Percentiles rank a stretch among this genome's conserved stretches.
phyloP scores from a whole-genome alignment of 2,329 filamentous ascomycete species.

The Aspergillus niger region DNA sequence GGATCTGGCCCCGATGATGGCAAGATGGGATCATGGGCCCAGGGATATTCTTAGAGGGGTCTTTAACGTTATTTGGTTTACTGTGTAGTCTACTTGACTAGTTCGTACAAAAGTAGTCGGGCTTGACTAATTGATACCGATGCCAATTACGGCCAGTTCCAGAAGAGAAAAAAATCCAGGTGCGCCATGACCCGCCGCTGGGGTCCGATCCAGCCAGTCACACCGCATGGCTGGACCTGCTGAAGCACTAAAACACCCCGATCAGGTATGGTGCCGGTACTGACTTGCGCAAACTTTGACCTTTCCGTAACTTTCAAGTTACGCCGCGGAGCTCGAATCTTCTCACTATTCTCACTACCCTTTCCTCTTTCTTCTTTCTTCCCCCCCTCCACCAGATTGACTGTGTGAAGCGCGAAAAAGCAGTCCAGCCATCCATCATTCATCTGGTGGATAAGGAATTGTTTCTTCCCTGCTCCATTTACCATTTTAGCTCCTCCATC shows the following conservation, averaged over 20 bases:
- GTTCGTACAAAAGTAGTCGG: background rate
- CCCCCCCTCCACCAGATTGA: background rate
- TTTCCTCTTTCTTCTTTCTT: conserved; percentile 10
- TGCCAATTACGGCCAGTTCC: background rate
- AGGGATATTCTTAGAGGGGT: background rate
- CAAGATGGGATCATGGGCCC: background rate
- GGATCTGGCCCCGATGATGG: background rate
- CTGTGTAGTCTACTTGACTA: background rate
- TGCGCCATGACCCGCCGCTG: conserved; percentile 18
- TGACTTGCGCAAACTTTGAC: conserved; percentile 19
- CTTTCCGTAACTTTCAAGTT: conserved; percentile 9
- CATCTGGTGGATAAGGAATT: background rate
- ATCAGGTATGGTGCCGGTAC: conserved; percentile 3
- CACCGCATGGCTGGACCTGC: background rate
- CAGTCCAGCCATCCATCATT: background rate
- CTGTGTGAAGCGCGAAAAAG: no score
- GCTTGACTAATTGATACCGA: background rate
- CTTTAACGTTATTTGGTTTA: background rate
- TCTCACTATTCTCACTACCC: conserved; percentile 9
- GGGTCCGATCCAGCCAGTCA: conserved; percentile 4
- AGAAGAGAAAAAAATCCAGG: conserved; percentile 9
- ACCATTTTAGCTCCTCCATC: background rate
- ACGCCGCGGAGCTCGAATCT: background rate
- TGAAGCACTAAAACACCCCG: background rate
- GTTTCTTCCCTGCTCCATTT: background rate